These are phyloP conservation scores for Komagataella kurtzmanii DNA, from an alignment of 805 yeast genomes.

Conservation along the genomic window DNA sequence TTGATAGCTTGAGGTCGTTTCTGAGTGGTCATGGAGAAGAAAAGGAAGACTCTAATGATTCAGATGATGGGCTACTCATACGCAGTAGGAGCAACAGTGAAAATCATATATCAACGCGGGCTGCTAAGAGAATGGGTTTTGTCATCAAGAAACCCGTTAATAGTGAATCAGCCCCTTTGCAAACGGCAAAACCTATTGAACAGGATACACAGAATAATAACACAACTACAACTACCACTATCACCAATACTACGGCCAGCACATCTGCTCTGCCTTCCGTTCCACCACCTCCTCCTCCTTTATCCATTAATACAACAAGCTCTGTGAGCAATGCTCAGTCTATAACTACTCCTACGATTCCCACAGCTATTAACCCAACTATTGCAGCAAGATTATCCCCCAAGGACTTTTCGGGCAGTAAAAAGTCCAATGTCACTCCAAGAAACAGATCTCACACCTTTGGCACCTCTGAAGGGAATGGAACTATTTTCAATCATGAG, in stretches of 20 bases:
- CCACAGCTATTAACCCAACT: background rate
- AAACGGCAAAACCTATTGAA: background rate
- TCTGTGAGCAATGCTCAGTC: background rate
- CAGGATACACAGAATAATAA: background rate
- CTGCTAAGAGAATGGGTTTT: slow-evolving; percentile 67
- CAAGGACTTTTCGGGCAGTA: background rate
- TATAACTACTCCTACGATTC: background rate
- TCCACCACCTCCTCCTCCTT: background rate
- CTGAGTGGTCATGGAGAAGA: slow-evolving; percentile 12
- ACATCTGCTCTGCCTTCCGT: background rate
- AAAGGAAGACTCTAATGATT: background rate
- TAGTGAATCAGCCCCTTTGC: slow-evolving; percentile 9
- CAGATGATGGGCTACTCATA: background rate
- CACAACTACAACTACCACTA: background rate
- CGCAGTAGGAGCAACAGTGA: slow-evolving; percentile 23
- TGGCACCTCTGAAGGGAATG: slow-evolving; percentile 21
- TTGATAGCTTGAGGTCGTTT: slow-evolving; percentile 23
- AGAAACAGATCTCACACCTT: slow-evolving; percentile 18
- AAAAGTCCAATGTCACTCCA: background rate
- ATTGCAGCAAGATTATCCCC: background rate
- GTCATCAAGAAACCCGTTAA: slow-evolving; percentile 29
- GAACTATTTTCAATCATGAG: slow-evolving; percentile 23
- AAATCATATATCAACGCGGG: slow-evolving; percentile 38
- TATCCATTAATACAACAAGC: background rate
- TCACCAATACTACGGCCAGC: background rate